These are phyloP conservation scores for Solanum chiquidenum DNA, from an alignment of 257 asterid genomes.

Conservation along the genomic window DNA sequence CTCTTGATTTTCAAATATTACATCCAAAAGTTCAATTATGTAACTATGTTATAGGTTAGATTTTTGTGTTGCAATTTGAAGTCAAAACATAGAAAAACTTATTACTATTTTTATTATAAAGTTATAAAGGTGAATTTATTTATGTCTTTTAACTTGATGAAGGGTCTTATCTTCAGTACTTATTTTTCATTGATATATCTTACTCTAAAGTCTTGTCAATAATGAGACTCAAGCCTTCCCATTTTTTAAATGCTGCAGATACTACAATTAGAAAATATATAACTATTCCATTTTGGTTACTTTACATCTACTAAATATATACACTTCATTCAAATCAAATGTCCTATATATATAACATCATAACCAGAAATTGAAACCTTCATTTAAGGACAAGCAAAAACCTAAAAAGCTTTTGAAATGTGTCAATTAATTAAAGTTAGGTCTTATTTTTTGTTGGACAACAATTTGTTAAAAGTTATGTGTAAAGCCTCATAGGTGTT, in stretches of 20 bases:
- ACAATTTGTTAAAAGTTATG: neutral
- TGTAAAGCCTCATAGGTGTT: neutral
- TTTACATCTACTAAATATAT: neutral
- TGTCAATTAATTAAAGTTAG: neutral
- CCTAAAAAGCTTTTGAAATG: neutral
- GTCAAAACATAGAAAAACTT: neutral
- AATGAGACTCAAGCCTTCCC: neutral
- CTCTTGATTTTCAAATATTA: neutral
- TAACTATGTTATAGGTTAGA: neutral
- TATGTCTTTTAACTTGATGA: neutral
- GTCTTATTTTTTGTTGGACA: neutral
- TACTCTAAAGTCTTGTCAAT: conserved; percentile 13
- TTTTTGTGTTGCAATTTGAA: neutral
- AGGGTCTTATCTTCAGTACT: neutral
- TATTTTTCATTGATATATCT: neutral
- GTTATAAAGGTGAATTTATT: neutral
- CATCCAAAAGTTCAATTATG: neutral
- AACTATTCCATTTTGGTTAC: neutral
- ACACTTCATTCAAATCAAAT: neutral
- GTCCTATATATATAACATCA: neutral
- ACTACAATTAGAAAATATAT: neutral
- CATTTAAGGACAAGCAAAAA: neutral
- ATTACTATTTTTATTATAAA: neutral
- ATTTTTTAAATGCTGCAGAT: neutral
- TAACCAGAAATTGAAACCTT: neutral